Conservation (phyloP, 225 moss, liverwort and hornwort species). For the Bryum argenteum region DNA sequence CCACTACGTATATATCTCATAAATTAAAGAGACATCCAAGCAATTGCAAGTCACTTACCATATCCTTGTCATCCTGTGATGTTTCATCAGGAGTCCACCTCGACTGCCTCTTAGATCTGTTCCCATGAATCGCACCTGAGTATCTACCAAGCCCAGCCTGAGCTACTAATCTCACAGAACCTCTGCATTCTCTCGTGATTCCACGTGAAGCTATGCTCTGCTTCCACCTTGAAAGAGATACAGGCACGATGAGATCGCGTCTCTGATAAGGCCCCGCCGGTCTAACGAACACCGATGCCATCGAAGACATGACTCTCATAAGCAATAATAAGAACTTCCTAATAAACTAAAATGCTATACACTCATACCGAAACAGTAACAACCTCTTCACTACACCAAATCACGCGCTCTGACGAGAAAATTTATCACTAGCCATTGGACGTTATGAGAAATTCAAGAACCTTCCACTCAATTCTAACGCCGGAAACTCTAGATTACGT, state of each 20-base stretch:
- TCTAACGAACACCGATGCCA: constrained; percentile 41
- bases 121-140: constrained; percentile 66
- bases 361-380: constrained; percentile 13
- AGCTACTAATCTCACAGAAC: constrained; percentile 18
- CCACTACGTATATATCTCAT: background rate
- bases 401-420: background rate
- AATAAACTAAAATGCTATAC: background rate
- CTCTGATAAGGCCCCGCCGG: constrained; percentile 19
- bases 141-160: constrained; percentile 64
- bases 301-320: constrained; percentile 34
- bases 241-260: background rate
- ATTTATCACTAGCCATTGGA: background rate
- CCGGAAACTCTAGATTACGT: background rate
- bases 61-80: constrained; percentile 38
- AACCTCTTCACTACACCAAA: background rate
- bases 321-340: background rate
- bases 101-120: constrained; percentile 35
- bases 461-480: background rate
- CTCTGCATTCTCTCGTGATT: background rate
- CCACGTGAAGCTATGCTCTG: constrained; percentile 1
- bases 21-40: constrained; percentile 5
- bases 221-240: constrained; percentile 25
- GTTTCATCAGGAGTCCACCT: constrained; percentile 39
- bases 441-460: background rate
- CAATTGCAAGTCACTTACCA: constrained; percentile 26